Base-by-base conservation (phyloP, 768 basidiomycete species). In the Amyloporia xantha region DNA sequence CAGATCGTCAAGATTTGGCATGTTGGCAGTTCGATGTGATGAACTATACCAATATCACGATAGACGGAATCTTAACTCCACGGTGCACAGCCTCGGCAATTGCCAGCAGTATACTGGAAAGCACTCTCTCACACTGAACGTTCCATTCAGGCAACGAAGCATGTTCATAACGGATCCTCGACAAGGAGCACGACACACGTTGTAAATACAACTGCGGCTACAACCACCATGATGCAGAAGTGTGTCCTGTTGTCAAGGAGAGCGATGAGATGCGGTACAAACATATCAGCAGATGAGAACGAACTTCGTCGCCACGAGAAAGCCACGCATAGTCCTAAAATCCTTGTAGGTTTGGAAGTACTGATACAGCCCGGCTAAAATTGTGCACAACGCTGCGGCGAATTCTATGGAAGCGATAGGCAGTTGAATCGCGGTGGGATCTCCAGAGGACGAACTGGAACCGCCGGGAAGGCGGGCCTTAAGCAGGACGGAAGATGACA, bases 401-500 rank as follows among this genome's bases (percentile, higher is more conserved):
- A 81, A 68, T 50, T 82, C 71, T 3, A 86, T 59, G 17, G 70
- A 66, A 3, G 82, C 79, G 12, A 82, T 65, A 5, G 81, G 75
- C 2, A 79, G 50, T 9, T 67, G 65, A 2, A 67, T 63, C 5
- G 55, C 52, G 56, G 58, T 11, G 60, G 49, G 27, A 58, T 63
- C 17, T 53, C 51, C 57, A 10, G 55, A 55, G 15, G 48, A 51
- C 2, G 60, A 50, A 13, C 58, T 54, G n/a, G 55, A 54, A 2
- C 59, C 51, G 1, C 59, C 45, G 15, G 69, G 66, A 12, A 89
- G 71, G 11, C 82, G 81, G 19, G 75, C 73, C 23, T 72, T 73
- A 7, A 88, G 73, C 12, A 89, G 66, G 44, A 83, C 66, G 7
- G 85, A 84, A 24, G 81, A 76, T 2, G 80, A 78, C 2, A 86